These are phyloP conservation scores for Penicillium verrucosum DNA, from an alignment of 2,329 filamentous ascomycete genomes.

Conservation along the genomic window DNA sequence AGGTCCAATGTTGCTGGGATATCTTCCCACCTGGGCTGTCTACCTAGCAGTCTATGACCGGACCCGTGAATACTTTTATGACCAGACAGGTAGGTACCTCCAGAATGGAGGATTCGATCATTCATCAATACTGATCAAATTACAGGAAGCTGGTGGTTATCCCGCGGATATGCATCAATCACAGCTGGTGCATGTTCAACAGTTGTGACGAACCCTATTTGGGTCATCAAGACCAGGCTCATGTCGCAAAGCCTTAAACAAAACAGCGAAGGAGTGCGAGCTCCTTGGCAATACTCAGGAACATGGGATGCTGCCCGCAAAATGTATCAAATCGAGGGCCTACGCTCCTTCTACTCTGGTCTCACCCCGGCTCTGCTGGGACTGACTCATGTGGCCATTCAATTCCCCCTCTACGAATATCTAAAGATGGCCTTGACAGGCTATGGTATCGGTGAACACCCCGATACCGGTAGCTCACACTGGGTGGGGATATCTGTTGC, in stretches of 20 bases:
- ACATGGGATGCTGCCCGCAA: constrained; percentile 90
- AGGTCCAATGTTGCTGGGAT: constrained; percentile 90
- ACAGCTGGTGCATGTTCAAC: constrained; percentile 90
- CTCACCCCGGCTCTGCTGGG: constrained; percentile 88
- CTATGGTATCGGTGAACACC: constrained; percentile 74
- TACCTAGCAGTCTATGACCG: constrained; percentile 97
- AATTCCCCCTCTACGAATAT: constrained; percentile 94
- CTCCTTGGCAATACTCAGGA: constrained; percentile 80
- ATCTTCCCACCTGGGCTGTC: constrained; percentile 96
- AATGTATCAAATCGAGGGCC: constrained; percentile 89
- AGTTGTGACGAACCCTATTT: constrained; percentile 93
- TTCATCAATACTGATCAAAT: constrained; percentile 9
- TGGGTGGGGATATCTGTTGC: constrained; percentile 82
- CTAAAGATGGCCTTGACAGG: constrained; percentile 90
- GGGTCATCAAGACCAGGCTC: constrained; percentile 97
- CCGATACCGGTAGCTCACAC: constrained; percentile 61
- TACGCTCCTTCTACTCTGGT: constrained; percentile 91
- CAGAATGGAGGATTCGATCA: neutral
- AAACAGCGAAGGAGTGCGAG: constrained; percentile 50
- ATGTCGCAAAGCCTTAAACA: constrained; percentile 79
- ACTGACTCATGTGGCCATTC: constrained; percentile 90
- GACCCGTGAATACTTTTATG: constrained; percentile 70
- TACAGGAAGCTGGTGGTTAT: constrained; percentile 69
- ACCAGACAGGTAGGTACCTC: constrained; percentile 57
- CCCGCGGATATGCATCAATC: constrained; percentile 86